Base-by-base conservation (phyloP, 2,329 filamentous ascomycete genomes). In the Verticillium dahliae region DNA sequence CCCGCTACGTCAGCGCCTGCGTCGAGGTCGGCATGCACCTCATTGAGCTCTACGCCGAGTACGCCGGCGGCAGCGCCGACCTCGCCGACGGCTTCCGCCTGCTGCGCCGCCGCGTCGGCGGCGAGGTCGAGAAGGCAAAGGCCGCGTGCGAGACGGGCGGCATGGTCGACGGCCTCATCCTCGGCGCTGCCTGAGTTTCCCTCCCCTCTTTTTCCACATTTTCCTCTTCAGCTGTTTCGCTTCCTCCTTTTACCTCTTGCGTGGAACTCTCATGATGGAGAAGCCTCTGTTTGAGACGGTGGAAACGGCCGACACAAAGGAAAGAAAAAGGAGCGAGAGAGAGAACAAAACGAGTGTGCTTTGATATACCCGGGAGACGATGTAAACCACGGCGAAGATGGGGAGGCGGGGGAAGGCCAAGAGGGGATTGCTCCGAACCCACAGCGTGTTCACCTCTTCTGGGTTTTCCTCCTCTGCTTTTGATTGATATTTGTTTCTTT, bases 41-140 rank as follows among this genome's bases (percentile, higher is more conserved):
- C 39, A 79, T 98, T 22, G 94, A 99, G 70, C 79, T 98, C 41
- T 99, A 98, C 73, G 87, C 90, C 35, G 88, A 91, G 71, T 90
- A 92, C 67, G 81, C 92, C 31, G 90, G 86, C 2, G 86, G 87
- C 58, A 92, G 89, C 39, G 81, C 85, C 6, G 87, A 90, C 72
- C 83, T 98, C 61, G 87, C 91, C 64, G 81, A 81, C 58, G 81
- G 88, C 57, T 87, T 98, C 69, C 82, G 85, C 67, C 81, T 80
- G 57, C 79, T 97, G 65, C 86, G 90, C 71, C 78, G 82, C 56
- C 81, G 88, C 45, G 94, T 98, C 22, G 83, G 85, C 65, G 79
- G 84, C 50, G 91, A 95, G 73, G 89, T 93, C 11, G 91, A 96
- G 74, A 87, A 89, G 69, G 91, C 92, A 27, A 90, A 97, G 75